Evolutionary conservation across 805 yeast genomes (phyloP).

Genomic region (Metschnikowia lochheadii): DNA sequence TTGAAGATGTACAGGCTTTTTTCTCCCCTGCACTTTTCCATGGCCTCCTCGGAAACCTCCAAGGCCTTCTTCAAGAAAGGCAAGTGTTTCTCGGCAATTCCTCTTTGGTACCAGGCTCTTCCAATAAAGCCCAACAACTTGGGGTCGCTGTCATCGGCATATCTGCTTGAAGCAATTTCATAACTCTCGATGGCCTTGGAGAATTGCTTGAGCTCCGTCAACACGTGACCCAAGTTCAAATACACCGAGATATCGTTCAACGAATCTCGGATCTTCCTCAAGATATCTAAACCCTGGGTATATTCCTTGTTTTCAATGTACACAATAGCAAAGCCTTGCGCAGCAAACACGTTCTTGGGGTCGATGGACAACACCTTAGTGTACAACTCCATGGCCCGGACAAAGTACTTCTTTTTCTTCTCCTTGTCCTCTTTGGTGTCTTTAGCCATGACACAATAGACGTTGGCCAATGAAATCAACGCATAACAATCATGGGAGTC

Average conservation of each 20-base stretch:
- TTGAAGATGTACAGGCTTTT: slow-evolving; percentile 59
- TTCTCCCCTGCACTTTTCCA: slow-evolving; percentile 26
- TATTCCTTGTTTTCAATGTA: slow-evolving; percentile 80
- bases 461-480: slow-evolving; percentile 81
- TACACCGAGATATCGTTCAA: slow-evolving; percentile 78
- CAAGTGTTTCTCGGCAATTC: slow-evolving; percentile 58
- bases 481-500: slow-evolving; percentile 91
- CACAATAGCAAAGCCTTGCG: slow-evolving; percentile 93
- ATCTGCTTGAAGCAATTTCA: slow-evolving; percentile 70
- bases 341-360: slow-evolving; percentile 86
- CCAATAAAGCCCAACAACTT: slow-evolving; percentile 71
- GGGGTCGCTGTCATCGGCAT: slow-evolving; percentile 59
- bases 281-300: slow-evolving; percentile 75
- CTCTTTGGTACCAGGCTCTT: slow-evolving; percentile 84
- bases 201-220: slow-evolving; percentile 75
- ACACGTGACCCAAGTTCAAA: slow-evolving; percentile 84
- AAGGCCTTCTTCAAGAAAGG: slow-evolving; percentile 59
- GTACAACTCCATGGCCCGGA: slow-evolving; percentile 88
- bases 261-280: slow-evolving; percentile 86
- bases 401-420: slow-evolving; percentile 67
- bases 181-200: slow-evolving; percentile 86
- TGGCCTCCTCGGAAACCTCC: slow-evolving; percentile 58
- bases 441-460: slow-evolving; percentile 78
- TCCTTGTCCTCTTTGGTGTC: slow-evolving; percentile 51
- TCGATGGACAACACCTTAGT: slow-evolving; percentile 85